Base-by-base conservation (phyloP, 768 basidiomycete species). In the Suillus subluteus region DNA sequence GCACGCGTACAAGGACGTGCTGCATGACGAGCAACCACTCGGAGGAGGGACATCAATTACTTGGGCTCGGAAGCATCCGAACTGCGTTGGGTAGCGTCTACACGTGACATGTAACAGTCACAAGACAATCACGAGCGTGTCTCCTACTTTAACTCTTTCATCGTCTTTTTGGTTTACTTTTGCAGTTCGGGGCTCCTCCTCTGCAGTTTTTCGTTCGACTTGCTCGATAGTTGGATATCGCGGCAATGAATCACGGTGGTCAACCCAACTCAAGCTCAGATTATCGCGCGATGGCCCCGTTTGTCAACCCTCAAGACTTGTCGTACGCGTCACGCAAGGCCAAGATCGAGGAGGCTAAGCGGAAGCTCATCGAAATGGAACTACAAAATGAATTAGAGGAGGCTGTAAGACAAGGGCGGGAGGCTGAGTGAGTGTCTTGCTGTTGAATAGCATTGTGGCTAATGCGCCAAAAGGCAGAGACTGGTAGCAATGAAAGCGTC, bases 371-470 rank as follows among this genome's bases (percentile, higher is more conserved):
- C 18, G 16, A 61, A 18, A 21, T 61, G 59, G 59, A 61, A 61
- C 26, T 30, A 21, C 40, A 61, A 41, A 61, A 13, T 13, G 76
- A 83, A 58, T 72, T 83, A 32, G 64, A 77, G 67, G 71, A 73
- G 67, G 76, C 76, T 69, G 74, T 82, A 8, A 73, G 76, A 46
- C 82, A 82, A 23, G 87, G 86, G 2, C 77, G 80, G 23, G 74
- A 82, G 63, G 87, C 86, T 46, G 77, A 80, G 86, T 81, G 65
- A 67, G 81, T 73, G 12, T 8, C 35, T 32, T 32, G 12, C 12
- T 9, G 21, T 58, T 26, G n/a, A 9, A 12, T 30, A 40, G 50
- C 65, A 32, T 67, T 58, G 63, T 62, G 64, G 62, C 59, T 41
- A n/a, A 40, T 16, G 16, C 26, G 38, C 40, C 21, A 23, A 56